Conservation (phyloP, 2,329 filamentous ascomycete species). For the Alternaria hordeiaustralica region DNA sequence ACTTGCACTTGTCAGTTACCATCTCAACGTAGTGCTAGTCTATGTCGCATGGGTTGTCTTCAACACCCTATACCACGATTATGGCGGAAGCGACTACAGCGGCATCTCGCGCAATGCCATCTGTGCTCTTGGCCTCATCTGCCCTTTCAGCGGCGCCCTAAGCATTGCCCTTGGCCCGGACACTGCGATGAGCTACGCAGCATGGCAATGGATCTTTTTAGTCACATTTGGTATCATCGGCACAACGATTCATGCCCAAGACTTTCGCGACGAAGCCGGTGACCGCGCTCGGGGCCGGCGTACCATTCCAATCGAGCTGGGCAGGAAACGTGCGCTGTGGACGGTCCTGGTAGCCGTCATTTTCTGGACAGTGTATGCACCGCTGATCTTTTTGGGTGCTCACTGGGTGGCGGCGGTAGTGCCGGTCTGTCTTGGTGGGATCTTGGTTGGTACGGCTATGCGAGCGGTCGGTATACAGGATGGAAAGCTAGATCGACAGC, state of each 20-base stretch:
- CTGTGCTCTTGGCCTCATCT: conserved; percentile 37
- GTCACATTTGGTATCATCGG: conserved; percentile 32
- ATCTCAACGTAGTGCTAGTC: conserved; percentile 9
- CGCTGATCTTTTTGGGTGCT: conserved; percentile 10
- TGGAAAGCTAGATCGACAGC: conserved; percentile 9
- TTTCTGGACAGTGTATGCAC: conserved; percentile 20
- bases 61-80: conserved; percentile 41
- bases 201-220: conserved; percentile 42
- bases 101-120: conserved; percentile 39
- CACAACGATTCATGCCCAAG: conserved; percentile 51
- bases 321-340: conserved; percentile 13
- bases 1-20: conserved; percentile 6
- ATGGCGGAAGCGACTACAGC: conserved; percentile 33
- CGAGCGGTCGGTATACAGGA: neutral
- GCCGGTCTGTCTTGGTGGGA: conserved; percentile 7
- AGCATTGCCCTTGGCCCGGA: conserved; percentile 26
- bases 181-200: conserved; percentile 4
- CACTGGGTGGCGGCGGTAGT: conserved; percentile 9
- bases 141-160: conserved; percentile 37
- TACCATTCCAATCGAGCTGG: conserved; percentile 85
- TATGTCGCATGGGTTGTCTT: conserved; percentile 26
- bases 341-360: conserved; percentile 12
- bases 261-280: conserved; percentile 45
- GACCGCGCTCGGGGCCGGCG: conserved; percentile 74
- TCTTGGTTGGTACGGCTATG: conserved; percentile 1